Conservation (phyloP, 345 rosid species). For the Kandelia obovata region DNA sequence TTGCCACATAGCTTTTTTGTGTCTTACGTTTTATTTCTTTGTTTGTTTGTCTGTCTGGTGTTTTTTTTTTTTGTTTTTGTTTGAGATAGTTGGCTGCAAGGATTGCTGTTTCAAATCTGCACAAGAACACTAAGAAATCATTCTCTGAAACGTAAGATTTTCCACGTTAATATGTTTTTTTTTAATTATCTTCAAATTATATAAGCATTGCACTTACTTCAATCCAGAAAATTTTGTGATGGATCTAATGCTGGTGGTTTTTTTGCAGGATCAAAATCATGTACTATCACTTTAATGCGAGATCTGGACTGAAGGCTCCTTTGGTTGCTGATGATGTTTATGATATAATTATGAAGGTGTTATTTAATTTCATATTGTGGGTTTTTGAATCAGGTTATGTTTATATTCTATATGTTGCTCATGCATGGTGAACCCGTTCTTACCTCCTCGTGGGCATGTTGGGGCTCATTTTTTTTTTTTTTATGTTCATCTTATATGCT, state of each 20-base stretch:
- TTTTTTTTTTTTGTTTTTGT: background rate
- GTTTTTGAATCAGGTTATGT: too few species aligned
- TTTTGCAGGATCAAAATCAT: conserved; percentile 70
- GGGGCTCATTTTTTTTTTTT: too few species aligned
- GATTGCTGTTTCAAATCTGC: conserved; percentile 93
- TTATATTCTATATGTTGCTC: too few species aligned
- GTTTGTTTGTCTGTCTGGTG: background rate
- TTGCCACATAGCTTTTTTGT: background rate
- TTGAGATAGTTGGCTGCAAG: conserved; percentile 88
- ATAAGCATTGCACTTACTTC: background rate
- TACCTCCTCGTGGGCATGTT: too few species aligned
- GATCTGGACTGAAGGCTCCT: conserved; percentile 76
- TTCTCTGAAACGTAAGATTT: conserved; percentile 93
- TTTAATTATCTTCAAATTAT: background rate
- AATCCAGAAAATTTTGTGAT: background rate
- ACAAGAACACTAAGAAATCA: conserved; percentile 87
- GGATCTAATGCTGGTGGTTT: background rate
- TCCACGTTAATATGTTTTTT: too few species aligned
- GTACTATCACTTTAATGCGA: conserved; percentile 69
- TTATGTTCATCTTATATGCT: too few species aligned
- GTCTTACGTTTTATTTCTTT: background rate
- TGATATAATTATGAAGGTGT: conserved; percentile 84
- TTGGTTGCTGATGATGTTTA: conserved; percentile 86
- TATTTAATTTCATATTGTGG: background rate
- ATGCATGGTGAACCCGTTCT: too few species aligned